Evolutionary conservation across 2,329 filamentous ascomycete genomes (phyloP), one percentile per base, ranked within the genome.

Genomic region (Trichoderma sp.): DNA sequence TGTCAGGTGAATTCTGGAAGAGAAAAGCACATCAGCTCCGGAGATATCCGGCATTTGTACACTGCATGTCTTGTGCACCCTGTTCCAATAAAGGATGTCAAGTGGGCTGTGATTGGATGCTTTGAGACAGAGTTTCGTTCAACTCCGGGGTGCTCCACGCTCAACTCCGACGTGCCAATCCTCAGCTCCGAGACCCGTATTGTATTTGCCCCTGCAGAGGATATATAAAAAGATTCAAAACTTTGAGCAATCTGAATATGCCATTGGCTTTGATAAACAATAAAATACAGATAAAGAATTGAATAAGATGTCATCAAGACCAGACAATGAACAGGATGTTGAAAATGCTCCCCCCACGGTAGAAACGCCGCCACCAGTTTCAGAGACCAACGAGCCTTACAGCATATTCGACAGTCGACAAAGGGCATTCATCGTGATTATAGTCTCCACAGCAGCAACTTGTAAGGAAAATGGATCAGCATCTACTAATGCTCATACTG

Each of bases 381-480:
- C 45, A 35, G 34, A 58, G 9, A 2, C 56, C 27, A 27, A 7
- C 54, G 74, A 76, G 50, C 83, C 82, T 0, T 83, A 82, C 70
- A 86, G 78, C 70, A 83, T 86, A 27, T 86, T 86, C 29, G 83
- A 84, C 70, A 78, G 75, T 37, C 74, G 78, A 5, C 84, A 86
- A 72, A 84, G 83, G 68, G 76, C 77, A 3, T 22, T 86, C 0
- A 83, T 86, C 29, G 76, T 86, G 0, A 67, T 79, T 3, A 74
- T 84, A 7, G 80, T 82, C 7, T 84, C 84, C 0, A 79, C 79
- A 9, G 84, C 84, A 2, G 83, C 84, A 27, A 86, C 84, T 1
- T 86, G 81, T 84, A 74, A 74, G 77, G 72, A 5, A 8, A 22
- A 15, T 71, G 70, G 70, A 48, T 29, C 8, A 34, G 12, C 64